Percentiles rank a stretch among this genome's conserved stretches.
phyloP scores from a whole-genome alignment of 2,329 filamentous ascomycete genomes.

The Dryadomyces quercivorus region DNA sequence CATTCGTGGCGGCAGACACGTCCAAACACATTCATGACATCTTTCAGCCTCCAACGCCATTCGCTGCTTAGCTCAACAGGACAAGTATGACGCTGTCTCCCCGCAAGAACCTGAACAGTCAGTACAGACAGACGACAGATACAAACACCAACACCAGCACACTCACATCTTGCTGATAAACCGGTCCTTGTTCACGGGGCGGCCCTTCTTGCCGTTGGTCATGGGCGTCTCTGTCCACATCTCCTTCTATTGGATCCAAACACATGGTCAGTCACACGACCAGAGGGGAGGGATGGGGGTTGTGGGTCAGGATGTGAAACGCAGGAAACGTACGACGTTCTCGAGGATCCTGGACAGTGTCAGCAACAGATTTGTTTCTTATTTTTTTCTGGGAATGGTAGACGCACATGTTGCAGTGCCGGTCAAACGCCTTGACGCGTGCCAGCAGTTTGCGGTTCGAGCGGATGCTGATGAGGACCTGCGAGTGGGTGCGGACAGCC shows the following conservation, averaged over 20 bases:
- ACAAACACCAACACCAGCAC: too few relatives aligned
- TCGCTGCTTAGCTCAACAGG: slow-evolving; percentile 50
- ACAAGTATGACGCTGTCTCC: slow-evolving; percentile 84
- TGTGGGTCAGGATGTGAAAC: not conserved
- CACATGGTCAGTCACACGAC: slow-evolving; percentile 3
- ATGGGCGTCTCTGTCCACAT: slow-evolving; percentile 98
- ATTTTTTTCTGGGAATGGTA: too few relatives aligned
- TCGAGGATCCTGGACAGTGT: slow-evolving; percentile 16
- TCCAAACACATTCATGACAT: too few relatives aligned
- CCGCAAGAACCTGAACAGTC: slow-evolving; percentile 55
- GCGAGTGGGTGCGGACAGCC: slow-evolving; percentile 84
- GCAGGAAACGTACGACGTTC: slow-evolving; percentile 17
- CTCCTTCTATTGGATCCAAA: slow-evolving; percentile 48
- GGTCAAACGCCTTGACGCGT: slow-evolving; percentile 94
- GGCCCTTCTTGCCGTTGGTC: slow-evolving; percentile 76
- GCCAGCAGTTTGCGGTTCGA: slow-evolving; percentile 98
- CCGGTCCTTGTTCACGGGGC: slow-evolving; percentile 90
- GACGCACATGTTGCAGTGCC: slow-evolving; percentile 84
- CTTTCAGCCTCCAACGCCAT: too few relatives aligned
- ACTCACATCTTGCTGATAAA: slow-evolving; percentile 86
- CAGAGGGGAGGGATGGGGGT: not conserved
- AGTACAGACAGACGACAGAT: not conserved
- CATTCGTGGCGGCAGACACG: too few relatives aligned
- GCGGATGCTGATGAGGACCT: slow-evolving; percentile 93
- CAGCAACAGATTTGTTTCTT: too few relatives aligned